phyloP scores from a whole-genome alignment of 352 stramenopile genomes.

The Aphanomyces stellatus region DNA sequence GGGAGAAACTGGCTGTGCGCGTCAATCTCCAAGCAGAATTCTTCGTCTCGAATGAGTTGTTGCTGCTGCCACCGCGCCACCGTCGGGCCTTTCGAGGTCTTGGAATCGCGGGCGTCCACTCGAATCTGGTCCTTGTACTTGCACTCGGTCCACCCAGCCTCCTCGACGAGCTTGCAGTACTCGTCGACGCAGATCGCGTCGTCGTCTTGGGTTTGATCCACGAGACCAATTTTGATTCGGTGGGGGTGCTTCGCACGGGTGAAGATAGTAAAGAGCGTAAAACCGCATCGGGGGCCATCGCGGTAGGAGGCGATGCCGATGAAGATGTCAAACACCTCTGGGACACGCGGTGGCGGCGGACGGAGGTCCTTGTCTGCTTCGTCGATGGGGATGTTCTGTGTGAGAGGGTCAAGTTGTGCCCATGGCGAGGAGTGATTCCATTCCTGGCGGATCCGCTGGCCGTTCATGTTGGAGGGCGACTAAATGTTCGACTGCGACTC shows the following conservation, averaged over 20 bases:
- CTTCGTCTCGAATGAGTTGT: not conserved
- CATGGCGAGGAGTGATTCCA: not conserved
- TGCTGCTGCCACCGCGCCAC: slow-evolving; percentile 2
- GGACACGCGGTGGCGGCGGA: not conserved
- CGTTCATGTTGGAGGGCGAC: not conserved
- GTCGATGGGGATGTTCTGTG: not conserved
- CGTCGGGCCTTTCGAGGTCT: slow-evolving; percentile 2
- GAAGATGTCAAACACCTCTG: not conserved
- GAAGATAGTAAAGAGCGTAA: slow-evolving; percentile 12
- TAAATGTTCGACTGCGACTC: too few relatives aligned
- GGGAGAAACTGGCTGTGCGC: not conserved
- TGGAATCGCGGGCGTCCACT: not conserved
- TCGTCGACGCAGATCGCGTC: slow-evolving; percentile 13
- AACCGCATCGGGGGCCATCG: slow-evolving; percentile 2
- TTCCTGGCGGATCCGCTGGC: not conserved
- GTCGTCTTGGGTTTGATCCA: slow-evolving; percentile 11
- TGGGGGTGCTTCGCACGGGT: not conserved
- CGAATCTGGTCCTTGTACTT: slow-evolving; percentile 8
- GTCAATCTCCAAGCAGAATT: slow-evolving; percentile 16
- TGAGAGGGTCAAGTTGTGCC: not conserved
- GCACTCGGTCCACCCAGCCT: slow-evolving; percentile 5
- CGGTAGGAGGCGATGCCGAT: slow-evolving; percentile 10
- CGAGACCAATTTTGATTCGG: slow-evolving; percentile 5
- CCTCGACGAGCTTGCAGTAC: slow-evolving; percentile 11
- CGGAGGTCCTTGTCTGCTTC: not conserved